These are phyloP conservation scores for Phaeosphaeria sp. DNA, from an alignment of 2,329 filamentous ascomycete species.

Conservation along the genomic window DNA sequence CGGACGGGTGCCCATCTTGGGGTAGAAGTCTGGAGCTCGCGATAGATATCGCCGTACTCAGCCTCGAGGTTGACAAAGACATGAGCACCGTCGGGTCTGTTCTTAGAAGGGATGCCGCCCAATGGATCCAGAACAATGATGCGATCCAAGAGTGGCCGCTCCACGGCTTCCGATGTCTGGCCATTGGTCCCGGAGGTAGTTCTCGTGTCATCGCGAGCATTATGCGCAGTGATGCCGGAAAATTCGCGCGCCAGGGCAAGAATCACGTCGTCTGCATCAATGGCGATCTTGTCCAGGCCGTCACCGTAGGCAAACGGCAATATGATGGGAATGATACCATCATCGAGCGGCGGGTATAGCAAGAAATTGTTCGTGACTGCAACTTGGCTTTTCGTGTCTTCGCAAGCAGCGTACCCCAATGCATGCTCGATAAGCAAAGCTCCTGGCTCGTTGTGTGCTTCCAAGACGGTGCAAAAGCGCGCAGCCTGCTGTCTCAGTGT, in stretches of 20 bases:
- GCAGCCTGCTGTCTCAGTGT: conserved; percentile 69
- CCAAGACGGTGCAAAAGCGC: conserved; percentile 77
- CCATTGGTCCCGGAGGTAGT: background rate
- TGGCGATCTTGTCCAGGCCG: conserved; percentile 50
- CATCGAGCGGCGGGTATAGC: conserved; percentile 69
- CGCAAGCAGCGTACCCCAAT: conserved; percentile 48
- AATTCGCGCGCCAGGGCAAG: conserved; percentile 80
- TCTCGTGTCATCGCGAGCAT: conserved; percentile 5
- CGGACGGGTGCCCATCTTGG: too few species aligned
- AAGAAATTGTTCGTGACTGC: conserved; percentile 55
- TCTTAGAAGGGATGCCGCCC: conserved; percentile 79
- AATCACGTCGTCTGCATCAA: conserved; percentile 69
- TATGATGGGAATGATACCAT: conserved; percentile 75
- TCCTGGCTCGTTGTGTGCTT: conserved; percentile 70
- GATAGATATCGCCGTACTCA: conserved; percentile 75
- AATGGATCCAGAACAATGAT: conserved; percentile 87
- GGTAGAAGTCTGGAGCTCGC: conserved; percentile 68
- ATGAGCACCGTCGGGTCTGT: conserved; percentile 68
- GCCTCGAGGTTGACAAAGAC: conserved; percentile 94
- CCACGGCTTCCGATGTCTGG: conserved; percentile 18
- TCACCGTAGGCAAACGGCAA: conserved; percentile 68
- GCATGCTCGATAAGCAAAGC: conserved; percentile 72
- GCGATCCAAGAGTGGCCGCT: conserved; percentile 69
- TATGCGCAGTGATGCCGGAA: conserved; percentile 63
- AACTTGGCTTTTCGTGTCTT: conserved; percentile 41